Percentiles rank a stretch among this genome's conserved stretches.
Conservation (phyloP, 2,329 filamentous ascomycete species). For the Dactylellina parvicollis region DNA sequence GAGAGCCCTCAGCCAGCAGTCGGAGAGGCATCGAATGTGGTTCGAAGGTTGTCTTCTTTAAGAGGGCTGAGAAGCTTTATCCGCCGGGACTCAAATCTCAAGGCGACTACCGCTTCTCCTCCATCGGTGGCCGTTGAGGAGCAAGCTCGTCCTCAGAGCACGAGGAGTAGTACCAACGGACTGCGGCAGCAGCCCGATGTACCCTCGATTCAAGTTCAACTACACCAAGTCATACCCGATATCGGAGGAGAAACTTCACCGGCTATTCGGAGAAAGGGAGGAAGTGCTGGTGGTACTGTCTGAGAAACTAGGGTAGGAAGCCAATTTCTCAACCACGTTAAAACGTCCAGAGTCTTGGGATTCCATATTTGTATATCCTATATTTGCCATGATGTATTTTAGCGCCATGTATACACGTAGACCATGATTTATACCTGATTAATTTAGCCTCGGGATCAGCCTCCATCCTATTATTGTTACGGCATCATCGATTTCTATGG, state of each 20-base stretch:
- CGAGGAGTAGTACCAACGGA: background rate
- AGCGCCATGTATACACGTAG: no score
- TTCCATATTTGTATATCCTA: no score
- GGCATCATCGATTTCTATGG: no score
- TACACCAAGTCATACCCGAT: slow-evolving; percentile 41
- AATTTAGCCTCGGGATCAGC: no score
- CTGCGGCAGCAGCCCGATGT: background rate
- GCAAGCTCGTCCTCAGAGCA: background rate
- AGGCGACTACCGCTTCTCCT: background rate
- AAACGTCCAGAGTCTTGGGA: no score
- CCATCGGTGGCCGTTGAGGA: background rate
- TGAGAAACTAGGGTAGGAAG: no score
- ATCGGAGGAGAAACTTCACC: slow-evolving; percentile 39
- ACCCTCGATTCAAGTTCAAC: slow-evolving; percentile 16
- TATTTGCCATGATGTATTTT: no score
- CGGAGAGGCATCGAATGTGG: background rate
- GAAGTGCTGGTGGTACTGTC: background rate
- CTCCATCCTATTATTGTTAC: no score
- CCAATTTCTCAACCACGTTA: no score
- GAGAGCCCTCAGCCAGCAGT: background rate
- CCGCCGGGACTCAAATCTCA: slow-evolving; percentile 1
- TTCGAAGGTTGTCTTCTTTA: slow-evolving; percentile 13
- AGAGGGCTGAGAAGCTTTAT: slow-evolving; percentile 4
- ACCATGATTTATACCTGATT: no score
- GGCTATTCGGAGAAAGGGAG: slow-evolving; percentile 14